Base-by-base conservation (phyloP, 2,329 filamentous ascomycete species). In the Ceratocystis papillata region DNA sequence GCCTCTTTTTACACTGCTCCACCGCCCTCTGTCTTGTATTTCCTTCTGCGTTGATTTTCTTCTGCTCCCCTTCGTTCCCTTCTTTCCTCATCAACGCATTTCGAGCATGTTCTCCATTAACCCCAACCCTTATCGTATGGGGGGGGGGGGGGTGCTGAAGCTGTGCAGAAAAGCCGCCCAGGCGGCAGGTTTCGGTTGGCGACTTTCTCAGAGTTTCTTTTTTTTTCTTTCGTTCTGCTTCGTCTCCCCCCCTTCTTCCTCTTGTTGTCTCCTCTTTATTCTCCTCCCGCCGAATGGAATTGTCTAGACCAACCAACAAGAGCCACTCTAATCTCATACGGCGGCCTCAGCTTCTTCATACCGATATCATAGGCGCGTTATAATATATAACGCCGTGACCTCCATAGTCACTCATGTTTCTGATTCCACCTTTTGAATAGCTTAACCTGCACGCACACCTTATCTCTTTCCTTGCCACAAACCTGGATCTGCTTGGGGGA, bases 401-500 rank as follows among this genome's bases (percentile, higher is more conserved):
- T 37, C 10, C 33, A 37, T 10, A 10, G 33, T 37, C 33, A 37
- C 33, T 6, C 20, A 28, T 53, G 20, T 53, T 53, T 25, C 48
- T 50, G 3, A 25, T 53, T 53, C 48, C 48, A 53, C 12, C 7
- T 12, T 53, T 25, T 53, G 25, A 59, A 59, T 25, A 33, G 15
- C 10, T 15, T 4, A 12, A 6, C 3, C 5, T 25, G 33, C 10
- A 25, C 53, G 17, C 53, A 59, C 53, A 57, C 53, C 22, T 33
- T 57, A 28, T 57, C 28, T 50, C 46, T 59, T 22, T 59, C 5
- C 15, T 30, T 59, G 25, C 28, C 53, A 30, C 53, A 30, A n/a
- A 30, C n/a, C 53, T 59, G 17, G 53, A 59, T 59, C 53, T 59
- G 53, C 28, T 12, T 17, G 28, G 33, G 25, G 53, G 53, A 59